Conservation (phyloP, 2,329 filamentous ascomycete species). For the Talaromyces marneffei region DNA sequence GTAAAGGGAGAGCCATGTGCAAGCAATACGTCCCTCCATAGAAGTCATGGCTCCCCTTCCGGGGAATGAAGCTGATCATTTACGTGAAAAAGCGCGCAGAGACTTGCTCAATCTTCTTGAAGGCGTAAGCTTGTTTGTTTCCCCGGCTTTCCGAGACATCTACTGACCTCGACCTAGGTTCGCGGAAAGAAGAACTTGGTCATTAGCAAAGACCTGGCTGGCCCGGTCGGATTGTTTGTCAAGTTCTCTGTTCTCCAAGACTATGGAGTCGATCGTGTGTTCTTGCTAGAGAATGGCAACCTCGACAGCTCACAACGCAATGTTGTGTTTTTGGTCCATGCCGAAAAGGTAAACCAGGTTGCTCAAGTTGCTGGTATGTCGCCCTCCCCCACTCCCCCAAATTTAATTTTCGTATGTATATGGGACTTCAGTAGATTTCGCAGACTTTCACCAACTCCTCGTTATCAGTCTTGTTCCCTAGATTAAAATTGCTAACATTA, state of each 20-base stretch:
- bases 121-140: slow-evolving; percentile 65
- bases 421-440: slow-evolving; percentile 56
- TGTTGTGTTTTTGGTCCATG: slow-evolving; percentile 86
- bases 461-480: slow-evolving; percentile 55
- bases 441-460: slow-evolving; percentile 50
- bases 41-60: slow-evolving; percentile 39
- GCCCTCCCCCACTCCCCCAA: too few species aligned
- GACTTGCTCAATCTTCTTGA: slow-evolving; percentile 88
- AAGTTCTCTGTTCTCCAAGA: slow-evolving; percentile 95
- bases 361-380: slow-evolving; percentile 79
- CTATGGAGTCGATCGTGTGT: slow-evolving; percentile 96
- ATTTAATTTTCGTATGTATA: background rate
- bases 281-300: slow-evolving; percentile 93
- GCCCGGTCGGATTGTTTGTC: slow-evolving; percentile 82
- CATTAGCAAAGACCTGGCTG: slow-evolving; percentile 83
- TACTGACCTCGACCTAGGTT: slow-evolving; percentile 57
- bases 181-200: slow-evolving; percentile 98
- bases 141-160: slow-evolving; percentile 10
- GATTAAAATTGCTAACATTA: slow-evolving; percentile 51
- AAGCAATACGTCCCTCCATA: slow-evolving; percentile 15
- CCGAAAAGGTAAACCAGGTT: slow-evolving; percentile 79
- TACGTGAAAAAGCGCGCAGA: slow-evolving; percentile 61
- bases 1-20: slow-evolving; percentile 15
- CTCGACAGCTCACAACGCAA: slow-evolving; percentile 91
- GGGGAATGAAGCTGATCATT: slow-evolving; percentile 42